phyloP scores from a whole-genome alignment of 306 rosid species.

The Aeschynomene evenia region DNA sequence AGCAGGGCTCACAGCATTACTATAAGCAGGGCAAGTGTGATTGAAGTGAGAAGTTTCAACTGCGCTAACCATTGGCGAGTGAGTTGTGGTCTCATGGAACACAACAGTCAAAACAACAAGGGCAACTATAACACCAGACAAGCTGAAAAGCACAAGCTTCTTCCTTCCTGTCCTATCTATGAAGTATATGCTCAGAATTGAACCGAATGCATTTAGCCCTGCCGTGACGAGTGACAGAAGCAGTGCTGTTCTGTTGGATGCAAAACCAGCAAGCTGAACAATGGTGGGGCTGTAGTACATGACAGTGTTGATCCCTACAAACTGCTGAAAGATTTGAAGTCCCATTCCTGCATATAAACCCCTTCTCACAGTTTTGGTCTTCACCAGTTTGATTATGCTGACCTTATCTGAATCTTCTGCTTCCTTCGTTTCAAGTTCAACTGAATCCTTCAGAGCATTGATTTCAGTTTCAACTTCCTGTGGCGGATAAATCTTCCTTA shows the following conservation, averaged over 20 bases:
- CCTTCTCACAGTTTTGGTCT: constrained; percentile 52
- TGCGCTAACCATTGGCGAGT: constrained; percentile 40
- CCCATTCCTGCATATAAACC: constrained; percentile 63
- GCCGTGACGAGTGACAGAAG: constrained; percentile 57
- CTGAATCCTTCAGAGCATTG: constrained; percentile 43
- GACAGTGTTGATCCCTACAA: constrained; percentile 62
- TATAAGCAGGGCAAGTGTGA: constrained; percentile 50
- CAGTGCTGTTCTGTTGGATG: constrained; percentile 53
- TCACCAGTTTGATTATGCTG: constrained; percentile 35
- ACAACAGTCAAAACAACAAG: constrained; percentile 46
- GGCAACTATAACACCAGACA: constrained; percentile 41
- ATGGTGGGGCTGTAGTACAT: constrained; percentile 70
- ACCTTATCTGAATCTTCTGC: constrained; percentile 26
- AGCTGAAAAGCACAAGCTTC: constrained; percentile 45
- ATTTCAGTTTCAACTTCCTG: constrained; percentile 49
- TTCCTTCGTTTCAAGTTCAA: constrained; percentile 39
- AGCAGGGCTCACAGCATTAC: not conserved
- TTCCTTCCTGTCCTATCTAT: constrained; percentile 60
- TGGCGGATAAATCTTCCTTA: constrained; percentile 45
- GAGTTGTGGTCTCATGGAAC: constrained; percentile 39
- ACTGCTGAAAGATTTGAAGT: constrained; percentile 63
- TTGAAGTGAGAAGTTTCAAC: constrained; percentile 36
- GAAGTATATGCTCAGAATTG: constrained; percentile 52
- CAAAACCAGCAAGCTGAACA: constrained; percentile 55
- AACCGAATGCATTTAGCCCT: constrained; percentile 55